Evolutionary conservation across 176 grass and related monocot genomes (phyloP).

Genomic region (Musa beccarii): DNA sequence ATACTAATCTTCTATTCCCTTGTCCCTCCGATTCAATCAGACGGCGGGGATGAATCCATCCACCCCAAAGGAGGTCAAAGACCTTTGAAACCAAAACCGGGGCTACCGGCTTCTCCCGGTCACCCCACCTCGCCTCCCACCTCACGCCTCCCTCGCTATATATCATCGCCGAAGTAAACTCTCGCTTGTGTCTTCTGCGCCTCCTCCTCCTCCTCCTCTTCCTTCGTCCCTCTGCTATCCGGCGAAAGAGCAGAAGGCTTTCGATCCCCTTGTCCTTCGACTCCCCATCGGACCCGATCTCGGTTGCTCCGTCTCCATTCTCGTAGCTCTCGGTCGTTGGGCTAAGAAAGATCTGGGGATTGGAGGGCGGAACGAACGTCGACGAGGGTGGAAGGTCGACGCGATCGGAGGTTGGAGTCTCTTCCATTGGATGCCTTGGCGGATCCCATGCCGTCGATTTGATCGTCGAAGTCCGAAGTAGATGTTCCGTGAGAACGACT

Average conservation of each 20-base stretch:
- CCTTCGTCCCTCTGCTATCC: background rate
- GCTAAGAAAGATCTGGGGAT: background rate
- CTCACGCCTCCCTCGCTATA: background rate
- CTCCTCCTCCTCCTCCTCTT: background rate
- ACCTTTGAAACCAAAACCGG: background rate
- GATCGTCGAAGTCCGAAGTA: background rate
- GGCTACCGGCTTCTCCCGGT: background rate
- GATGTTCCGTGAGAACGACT: conserved; percentile 9
- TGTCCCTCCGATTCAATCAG: conserved; percentile 1
- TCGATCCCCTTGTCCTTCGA: background rate
- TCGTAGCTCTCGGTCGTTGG: background rate
- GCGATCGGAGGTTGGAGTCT: background rate
- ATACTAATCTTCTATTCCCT: too few species aligned
- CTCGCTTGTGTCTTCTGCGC: background rate
- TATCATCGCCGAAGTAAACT: background rate
- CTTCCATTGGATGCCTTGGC: background rate
- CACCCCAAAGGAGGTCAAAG: background rate
- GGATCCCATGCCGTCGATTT: background rate
- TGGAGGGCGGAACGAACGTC: background rate
- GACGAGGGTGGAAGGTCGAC: background rate
- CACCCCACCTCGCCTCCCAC: background rate
- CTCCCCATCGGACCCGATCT: background rate
- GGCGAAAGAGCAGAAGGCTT: background rate
- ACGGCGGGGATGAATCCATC: background rate
- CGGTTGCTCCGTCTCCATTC: background rate